phyloP scores from a whole-genome alignment of 2,329 filamentous ascomycete species.

The Diaporthe sp. region DNA sequence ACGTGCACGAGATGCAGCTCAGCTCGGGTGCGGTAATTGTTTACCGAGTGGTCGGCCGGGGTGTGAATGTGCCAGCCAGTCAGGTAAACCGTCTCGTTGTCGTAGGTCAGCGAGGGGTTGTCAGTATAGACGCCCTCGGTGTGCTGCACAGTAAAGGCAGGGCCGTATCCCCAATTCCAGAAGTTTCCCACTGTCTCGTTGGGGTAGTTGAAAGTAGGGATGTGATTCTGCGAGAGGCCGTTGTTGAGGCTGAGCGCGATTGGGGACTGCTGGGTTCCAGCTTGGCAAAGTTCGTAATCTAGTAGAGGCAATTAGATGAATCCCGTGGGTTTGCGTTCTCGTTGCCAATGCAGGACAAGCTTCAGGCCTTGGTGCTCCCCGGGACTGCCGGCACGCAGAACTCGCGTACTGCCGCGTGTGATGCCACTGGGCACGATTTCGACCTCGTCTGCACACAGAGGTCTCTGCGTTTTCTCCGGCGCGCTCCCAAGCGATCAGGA shows the following conservation, averaged over 20 bases:
- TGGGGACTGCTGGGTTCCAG: conserved; percentile 64
- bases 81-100: conserved; percentile 62
- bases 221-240: conserved; percentile 57
- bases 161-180: conserved; percentile 62
- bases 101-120: conserved; percentile 59
- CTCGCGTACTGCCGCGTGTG: background rate
- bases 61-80: conserved; percentile 66
- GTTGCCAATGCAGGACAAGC: background rate
- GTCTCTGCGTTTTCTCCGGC: background rate
- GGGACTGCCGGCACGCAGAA: background rate
- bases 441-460: background rate
- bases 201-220: conserved; percentile 58
- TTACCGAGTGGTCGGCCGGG: conserved; percentile 63
- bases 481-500: too few species aligned
- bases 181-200: conserved; percentile 54
- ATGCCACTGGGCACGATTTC: background rate
- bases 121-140: conserved; percentile 52
- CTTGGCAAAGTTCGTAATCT: conserved; percentile 57
- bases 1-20: conserved; percentile 65
- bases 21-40: conserved; percentile 57
- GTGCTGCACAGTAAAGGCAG: conserved; percentile 43
- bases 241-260: conserved; percentile 58
- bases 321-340: background rate
- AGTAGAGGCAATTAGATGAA: background rate
- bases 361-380: too few species aligned